Base-by-base conservation (phyloP, 345 rosid genomes). In the Alliaria petiolata region DNA sequence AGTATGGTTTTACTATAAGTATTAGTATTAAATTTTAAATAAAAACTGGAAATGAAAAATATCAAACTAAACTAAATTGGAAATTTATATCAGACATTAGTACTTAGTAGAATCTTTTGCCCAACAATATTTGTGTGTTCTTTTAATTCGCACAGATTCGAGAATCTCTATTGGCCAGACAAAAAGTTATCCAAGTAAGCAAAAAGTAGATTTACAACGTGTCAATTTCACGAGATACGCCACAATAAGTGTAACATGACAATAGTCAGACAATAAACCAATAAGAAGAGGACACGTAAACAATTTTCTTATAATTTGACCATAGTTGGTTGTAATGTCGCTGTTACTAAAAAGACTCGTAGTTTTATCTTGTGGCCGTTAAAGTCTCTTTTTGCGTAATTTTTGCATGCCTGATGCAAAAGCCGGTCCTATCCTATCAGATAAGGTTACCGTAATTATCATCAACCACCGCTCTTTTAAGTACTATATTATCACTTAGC, bases 391-490 rank as follows among this genome's bases (percentile, higher is more conserved):
- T 46, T 3, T 55, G 65, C 20, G 31, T 74, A 57, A 34, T 10
- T 58, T n/a, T 58, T 50, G 67, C 67, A 57, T 64, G 65, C 70
- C 19, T 51, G 4, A 15, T 14, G 14, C 36, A 28, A 62, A 71
- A 52, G 33, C 26, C 52, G 49, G 2, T 62, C 54, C 2, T 26
- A 60, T 70, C 69, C 56, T 60, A 70, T 59, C 50, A 45, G 62
- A 62, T 71, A 71, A 62, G 75, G 25, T 71, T 40, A 51, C 59
- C 16, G 6, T 50, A 28, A 28, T 70, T 70, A 70, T 38, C 67
- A 38, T 12, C 60, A 59, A 49, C 51, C 38, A 60, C 59, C 60
- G 13, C 58, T 58, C 57, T 47, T 36, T n/a, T 4, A 56, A 46
- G 17, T 57, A 22, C 5, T 57, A 3, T 22, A 38, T 3, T 15